Conservation (phyloP, 1,284 basidiomycete species). For the Trametes sp. region DNA sequence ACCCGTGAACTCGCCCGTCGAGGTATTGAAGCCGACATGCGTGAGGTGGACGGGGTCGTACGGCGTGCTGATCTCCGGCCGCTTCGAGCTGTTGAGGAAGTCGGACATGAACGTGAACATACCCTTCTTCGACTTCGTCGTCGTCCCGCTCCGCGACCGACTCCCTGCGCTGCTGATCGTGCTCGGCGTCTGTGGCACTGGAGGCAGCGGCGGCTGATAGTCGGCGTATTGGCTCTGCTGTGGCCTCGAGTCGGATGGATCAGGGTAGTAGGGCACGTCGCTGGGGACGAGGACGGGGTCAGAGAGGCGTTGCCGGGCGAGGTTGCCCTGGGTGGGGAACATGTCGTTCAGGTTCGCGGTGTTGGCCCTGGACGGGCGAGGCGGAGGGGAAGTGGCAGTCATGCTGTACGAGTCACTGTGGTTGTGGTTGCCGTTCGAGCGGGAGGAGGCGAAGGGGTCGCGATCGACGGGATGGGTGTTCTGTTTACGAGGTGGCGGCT, state of each 20-base stretch:
- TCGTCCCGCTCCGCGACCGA: slow-evolving; percentile 70
- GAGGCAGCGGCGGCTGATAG: slow-evolving; percentile 47
- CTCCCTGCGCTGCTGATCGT: slow-evolving; percentile 45
- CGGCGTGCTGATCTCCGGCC: slow-evolving; percentile 95
- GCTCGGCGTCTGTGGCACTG: slow-evolving; percentile 38
- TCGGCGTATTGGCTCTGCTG: slow-evolving; percentile 29
- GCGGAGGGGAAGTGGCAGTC: slow-evolving; percentile 63
- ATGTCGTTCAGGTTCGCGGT: slow-evolving; percentile 81
- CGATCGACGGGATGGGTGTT: slow-evolving; percentile 47
- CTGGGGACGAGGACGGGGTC: slow-evolving; percentile 51
- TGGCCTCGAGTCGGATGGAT: slow-evolving; percentile 29
- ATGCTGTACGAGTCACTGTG: slow-evolving; percentile 34
- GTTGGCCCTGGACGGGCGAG: slow-evolving; percentile 81
- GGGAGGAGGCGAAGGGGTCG: slow-evolving; percentile 66
- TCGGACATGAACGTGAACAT: slow-evolving; percentile 83
- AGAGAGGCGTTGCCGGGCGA: slow-evolving; percentile 60
- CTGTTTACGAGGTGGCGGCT: slow-evolving; percentile 59
- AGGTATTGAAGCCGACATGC: slow-evolving; percentile 99
- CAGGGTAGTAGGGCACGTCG: slow-evolving; percentile 38
- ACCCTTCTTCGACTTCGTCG: slow-evolving; percentile 73
- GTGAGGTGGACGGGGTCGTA: slow-evolving; percentile 99
- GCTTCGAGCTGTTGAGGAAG: slow-evolving; percentile 64
- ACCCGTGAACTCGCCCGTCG: slow-evolving; percentile 97
- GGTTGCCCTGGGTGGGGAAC: slow-evolving; percentile 49
- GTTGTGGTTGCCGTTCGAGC: slow-evolving; percentile 38